Evolutionary conservation across 2,329 filamentous ascomycete genomes (phyloP), one percentile per base, ranked within the genome.

Genomic region (Pseudogymnoascus sp.): DNA sequence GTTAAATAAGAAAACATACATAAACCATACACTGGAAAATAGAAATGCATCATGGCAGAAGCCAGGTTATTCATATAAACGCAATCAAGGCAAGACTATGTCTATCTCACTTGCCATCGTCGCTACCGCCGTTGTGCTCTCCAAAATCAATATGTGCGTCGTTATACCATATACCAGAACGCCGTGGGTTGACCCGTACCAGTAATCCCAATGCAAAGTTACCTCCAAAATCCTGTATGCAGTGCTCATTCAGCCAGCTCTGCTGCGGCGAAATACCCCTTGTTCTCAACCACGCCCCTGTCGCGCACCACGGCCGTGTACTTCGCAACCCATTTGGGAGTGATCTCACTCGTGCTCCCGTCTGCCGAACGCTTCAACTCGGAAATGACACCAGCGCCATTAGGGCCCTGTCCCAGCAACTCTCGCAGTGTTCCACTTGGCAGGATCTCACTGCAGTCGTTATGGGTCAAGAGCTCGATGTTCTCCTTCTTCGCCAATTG

Each of bases 221-320:
- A 13, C n/a, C 64, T 65, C 67, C 65, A 27, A 59, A 33, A 37
- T 25, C 4, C 35, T 59, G 5, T 59, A 10, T 52, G 10, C 10
- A 36, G n/a, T 35, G 52, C 35, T 70, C 63, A 73, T 61, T 79
- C 78, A 55, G 78, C 77, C 66, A 94, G 75, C 71, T 91, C 87
- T 2, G 92, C 93, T 18, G 87, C 85, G 1, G 93, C 93, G 78
- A 97, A 97, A 75, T 97, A 97, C 6, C 94, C 94, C 79, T 97
- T 99, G 73, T 94, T 96, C 79, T 99, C 94, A 67, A 99, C 93
- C 7, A 99, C 94, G 12, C 94, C 94, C 61, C 94, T 82, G 73
- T 97, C 89, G 74, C 89, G 89, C 40, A 97, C 90, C 63, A 97
- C 93, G 1, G 94, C 94, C 37, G 93, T 97, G 73, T 99, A 99